Percentiles rank a stretch among this genome's conserved stretches.
phyloP scores from a whole-genome alignment of 2,329 filamentous ascomycete species.

The Aspergillus sclerotialis region DNA sequence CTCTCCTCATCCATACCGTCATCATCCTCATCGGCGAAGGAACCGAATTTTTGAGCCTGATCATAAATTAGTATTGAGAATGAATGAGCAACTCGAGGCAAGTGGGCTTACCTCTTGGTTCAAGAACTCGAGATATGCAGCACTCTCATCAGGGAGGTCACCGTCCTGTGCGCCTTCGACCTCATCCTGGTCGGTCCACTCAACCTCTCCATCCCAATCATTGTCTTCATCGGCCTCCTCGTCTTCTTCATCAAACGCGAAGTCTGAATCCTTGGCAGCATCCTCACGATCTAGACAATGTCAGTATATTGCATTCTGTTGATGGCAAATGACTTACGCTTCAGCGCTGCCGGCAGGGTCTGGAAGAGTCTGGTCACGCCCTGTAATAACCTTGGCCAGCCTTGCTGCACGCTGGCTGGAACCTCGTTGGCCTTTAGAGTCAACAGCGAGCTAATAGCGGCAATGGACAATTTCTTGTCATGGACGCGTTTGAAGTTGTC shows the following conservation, averaged over 20 bases:
- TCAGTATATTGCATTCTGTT: slow-evolving; percentile 10
- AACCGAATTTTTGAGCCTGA: slow-evolving; percentile 75
- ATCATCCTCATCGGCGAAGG: slow-evolving; percentile 68
- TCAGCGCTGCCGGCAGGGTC: slow-evolving; percentile 77
- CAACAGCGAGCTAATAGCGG: slow-evolving; percentile 81
- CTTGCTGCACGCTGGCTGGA: slow-evolving; percentile 84
- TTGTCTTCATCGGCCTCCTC: slow-evolving; percentile 73
- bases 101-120: slow-evolving; percentile 66
- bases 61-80: slow-evolving; percentile 11
- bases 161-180: slow-evolving; percentile 53
- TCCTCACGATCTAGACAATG: slow-evolving; percentile 69
- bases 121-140: slow-evolving; percentile 90
- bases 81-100: neutral
- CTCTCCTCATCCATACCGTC: slow-evolving; percentile 90
- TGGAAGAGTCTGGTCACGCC: slow-evolving; percentile 89
- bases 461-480: slow-evolving; percentile 97
- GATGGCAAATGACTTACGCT: slow-evolving; percentile 52
- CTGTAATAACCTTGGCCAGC: slow-evolving; percentile 85
- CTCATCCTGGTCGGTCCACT: slow-evolving; percentile 58
- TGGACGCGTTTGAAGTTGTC: slow-evolving; percentile 88
- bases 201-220: slow-evolving; percentile 70
- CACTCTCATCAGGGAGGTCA: slow-evolving; percentile 81
- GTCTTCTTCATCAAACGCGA: slow-evolving; percentile 64
- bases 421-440: slow-evolving; percentile 74
- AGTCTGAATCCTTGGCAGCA: slow-evolving; percentile 83